phyloP scores from a whole-genome alignment of 208 protist species.

The Wallacemonas collosoma region DNA sequence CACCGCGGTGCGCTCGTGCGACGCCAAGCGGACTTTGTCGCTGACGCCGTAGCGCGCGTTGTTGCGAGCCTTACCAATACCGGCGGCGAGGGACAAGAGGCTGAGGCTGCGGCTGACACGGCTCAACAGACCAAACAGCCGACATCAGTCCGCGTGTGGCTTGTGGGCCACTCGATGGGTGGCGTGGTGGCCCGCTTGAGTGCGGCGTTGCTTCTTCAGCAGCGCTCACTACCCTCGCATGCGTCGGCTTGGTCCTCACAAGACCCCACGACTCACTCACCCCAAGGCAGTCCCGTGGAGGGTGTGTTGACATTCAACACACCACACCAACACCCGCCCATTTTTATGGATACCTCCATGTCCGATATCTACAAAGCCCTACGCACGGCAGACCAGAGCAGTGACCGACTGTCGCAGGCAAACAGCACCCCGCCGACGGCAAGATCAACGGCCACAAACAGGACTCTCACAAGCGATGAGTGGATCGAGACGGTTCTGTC shows the following conservation, averaged over 20 bases:
- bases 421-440: background rate
- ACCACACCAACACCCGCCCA: conserved; percentile 40
- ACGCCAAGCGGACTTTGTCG: conserved; percentile 48
- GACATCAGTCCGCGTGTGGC: conserved; percentile 27
- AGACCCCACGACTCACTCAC: background rate
- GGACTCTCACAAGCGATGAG: background rate
- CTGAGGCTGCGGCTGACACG: background rate
- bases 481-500: background rate
- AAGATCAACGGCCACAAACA: background rate
- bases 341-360: conserved; percentile 55
- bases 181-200: conserved; percentile 48
- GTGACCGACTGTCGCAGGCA: background rate
- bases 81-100: background rate
- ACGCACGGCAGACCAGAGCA: background rate
- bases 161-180: conserved; percentile 68
- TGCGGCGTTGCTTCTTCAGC: conserved; percentile 21
- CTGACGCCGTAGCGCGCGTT: conserved; percentile 30
- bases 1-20: conserved; percentile 49
- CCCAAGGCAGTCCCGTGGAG: conserved; percentile 16
- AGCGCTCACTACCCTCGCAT: background rate
- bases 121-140: background rate
- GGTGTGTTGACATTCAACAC: conserved; percentile 57
- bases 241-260: too few relatives aligned
- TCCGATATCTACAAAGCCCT: conserved; percentile 32
- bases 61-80: background rate